These are phyloP conservation scores for Gaillardinia entomophila DNA, from an alignment of 805 yeast genomes.

Conservation along the genomic window DNA sequence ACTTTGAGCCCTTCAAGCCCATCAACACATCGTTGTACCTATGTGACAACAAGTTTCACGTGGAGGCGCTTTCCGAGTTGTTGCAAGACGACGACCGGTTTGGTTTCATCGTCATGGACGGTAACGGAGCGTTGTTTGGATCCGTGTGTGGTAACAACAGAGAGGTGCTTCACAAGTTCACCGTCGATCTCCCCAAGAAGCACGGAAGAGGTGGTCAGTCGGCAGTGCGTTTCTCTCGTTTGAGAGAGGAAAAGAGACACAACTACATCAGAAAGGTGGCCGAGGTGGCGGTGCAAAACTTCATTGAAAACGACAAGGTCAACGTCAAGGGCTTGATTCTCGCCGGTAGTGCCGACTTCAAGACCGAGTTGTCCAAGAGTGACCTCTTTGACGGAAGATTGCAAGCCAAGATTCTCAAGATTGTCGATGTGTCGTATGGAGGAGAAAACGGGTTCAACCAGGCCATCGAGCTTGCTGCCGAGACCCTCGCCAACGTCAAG, in stretches of 20 bases:
- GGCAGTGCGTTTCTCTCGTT: slow-evolving; percentile 96
- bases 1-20: slow-evolving; percentile 98
- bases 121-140: slow-evolving; percentile 97
- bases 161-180: slow-evolving; percentile 91
- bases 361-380: slow-evolving; percentile 86
- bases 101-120: slow-evolving; percentile 98
- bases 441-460: slow-evolving; percentile 99
- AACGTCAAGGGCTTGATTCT: slow-evolving; percentile 90
- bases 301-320: slow-evolving; percentile 90
- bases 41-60: slow-evolving; percentile 98
- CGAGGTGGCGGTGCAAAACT: slow-evolving; percentile 95
- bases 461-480: slow-evolving; percentile 97
- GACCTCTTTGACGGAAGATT: slow-evolving; percentile 91
- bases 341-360: slow-evolving; percentile 99
- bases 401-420: slow-evolving; percentile 77
- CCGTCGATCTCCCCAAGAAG: slow-evolving; percentile 96
- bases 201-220: slow-evolving; percentile 99
- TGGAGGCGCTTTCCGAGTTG: slow-evolving; percentile 91
- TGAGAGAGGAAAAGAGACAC: slow-evolving; percentile 98
- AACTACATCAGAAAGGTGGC: slow-evolving; percentile 97
- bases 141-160: slow-evolving; percentile 94
- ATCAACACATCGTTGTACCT: slow-evolving; percentile 91
- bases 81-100: slow-evolving; percentile 93
- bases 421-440: slow-evolving; percentile 97
- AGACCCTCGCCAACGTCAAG: slow-evolving; percentile 93